Evolutionary conservation across 2,329 filamentous ascomycete genomes (phyloP).

Genomic region (Fusarium heterosporum): DNA sequence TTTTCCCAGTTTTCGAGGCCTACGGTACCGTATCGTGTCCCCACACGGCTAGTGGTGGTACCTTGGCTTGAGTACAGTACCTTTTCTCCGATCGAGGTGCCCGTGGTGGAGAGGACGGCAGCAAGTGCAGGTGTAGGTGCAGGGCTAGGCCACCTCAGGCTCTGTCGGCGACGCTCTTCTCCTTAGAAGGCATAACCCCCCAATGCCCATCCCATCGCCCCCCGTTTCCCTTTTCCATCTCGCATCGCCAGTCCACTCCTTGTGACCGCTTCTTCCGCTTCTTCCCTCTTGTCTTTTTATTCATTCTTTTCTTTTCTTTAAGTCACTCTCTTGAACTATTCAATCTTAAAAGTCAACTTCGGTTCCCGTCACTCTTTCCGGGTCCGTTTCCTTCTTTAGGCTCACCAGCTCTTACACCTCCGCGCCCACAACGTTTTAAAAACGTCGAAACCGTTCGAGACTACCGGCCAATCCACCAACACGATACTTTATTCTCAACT

Average conservation of each 20-base stretch:
- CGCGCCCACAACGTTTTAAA: slow-evolving; percentile 31
- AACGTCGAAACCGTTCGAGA: slow-evolving; percentile 41
- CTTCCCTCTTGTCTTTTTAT: slow-evolving; percentile 53
- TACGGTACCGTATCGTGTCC: slow-evolving; percentile 25
- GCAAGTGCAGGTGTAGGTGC: slow-evolving; percentile 18
- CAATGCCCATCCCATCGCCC: slow-evolving; percentile 50
- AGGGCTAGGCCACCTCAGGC: slow-evolving; percentile 23
- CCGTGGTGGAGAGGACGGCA: slow-evolving; percentile 25
- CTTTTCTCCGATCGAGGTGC: slow-evolving; percentile 35
- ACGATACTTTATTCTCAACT: slow-evolving; percentile 37
- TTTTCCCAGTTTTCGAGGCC: slow-evolving; percentile 34
- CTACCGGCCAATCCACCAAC: slow-evolving; percentile 31
- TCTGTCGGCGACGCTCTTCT: slow-evolving; percentile 38
- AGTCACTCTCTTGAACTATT: slow-evolving; percentile 63
- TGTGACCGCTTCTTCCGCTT: slow-evolving; percentile 56
- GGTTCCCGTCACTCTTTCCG: slow-evolving; percentile 66
- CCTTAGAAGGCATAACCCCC: slow-evolving; percentile 52
- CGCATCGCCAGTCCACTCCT: slow-evolving; percentile 52
- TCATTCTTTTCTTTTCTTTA: slow-evolving; percentile 61
- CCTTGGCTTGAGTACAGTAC: slow-evolving; percentile 25
- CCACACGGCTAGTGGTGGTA: slow-evolving; percentile 34
- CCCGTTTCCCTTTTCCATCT: slow-evolving; percentile 53
- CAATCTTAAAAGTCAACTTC: slow-evolving; percentile 50
- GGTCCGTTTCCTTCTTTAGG: slow-evolving; percentile 59
- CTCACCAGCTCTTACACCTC: slow-evolving; percentile 45